Evolutionary conservation across 2,329 filamentous ascomycete genomes (phyloP).

Genomic region (Phialophora tarda): DNA sequence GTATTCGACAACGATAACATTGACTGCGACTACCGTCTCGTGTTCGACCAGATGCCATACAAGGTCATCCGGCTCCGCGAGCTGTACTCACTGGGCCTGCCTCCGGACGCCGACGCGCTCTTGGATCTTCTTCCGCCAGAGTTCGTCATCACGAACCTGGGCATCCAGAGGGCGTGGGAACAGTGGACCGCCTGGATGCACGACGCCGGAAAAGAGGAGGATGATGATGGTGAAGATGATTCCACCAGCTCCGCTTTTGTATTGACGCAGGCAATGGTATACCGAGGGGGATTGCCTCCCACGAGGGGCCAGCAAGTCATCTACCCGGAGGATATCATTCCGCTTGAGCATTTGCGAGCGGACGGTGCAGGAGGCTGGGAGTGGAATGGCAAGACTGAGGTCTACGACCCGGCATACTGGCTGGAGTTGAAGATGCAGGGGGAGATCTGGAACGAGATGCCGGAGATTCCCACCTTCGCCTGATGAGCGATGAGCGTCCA

Average conservation of each 20-base stretch:
- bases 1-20: slow-evolving; percentile 4
- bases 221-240: not conserved
- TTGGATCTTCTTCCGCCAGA: not conserved
- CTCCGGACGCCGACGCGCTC: slow-evolving; percentile 1
- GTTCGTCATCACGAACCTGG: slow-evolving; percentile 22
- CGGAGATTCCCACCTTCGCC: not conserved
- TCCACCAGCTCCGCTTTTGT: not conserved
- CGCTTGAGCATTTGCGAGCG: not conserved
- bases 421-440: slow-evolving; percentile 19
- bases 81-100: slow-evolving; percentile 4
- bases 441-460: slow-evolving; percentile 22
- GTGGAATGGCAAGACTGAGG: not conserved
- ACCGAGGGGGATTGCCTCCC: not conserved
- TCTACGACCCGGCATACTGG: slow-evolving; percentile 26
- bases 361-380: not conserved
- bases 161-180: slow-evolving; percentile 8
- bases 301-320: slow-evolving; percentile 10
- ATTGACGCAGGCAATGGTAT: too few species aligned
- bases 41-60: slow-evolving; percentile 20
- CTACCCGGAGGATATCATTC: slow-evolving; percentile 30
- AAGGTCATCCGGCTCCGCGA: slow-evolving; percentile 16
- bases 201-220: not conserved
- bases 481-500: not conserved
- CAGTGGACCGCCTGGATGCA: not conserved
- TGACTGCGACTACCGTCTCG: too few species aligned